Percentiles rank a stretch among this genome's conserved stretches.
Conservation (phyloP, 306 rosid genomes). For the Prunus padus region DNA sequence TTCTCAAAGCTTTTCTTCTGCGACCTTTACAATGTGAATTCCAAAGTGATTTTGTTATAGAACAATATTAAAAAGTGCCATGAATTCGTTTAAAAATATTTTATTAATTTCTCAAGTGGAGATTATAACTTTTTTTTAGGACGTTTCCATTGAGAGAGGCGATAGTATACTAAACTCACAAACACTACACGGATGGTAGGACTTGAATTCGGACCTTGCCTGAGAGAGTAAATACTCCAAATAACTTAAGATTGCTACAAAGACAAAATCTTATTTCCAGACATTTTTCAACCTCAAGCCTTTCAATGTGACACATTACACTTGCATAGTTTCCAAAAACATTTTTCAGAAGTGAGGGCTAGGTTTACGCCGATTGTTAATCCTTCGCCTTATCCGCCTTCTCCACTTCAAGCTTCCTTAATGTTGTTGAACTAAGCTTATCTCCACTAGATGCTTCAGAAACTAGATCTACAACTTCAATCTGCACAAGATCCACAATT, state of each 20-base stretch:
- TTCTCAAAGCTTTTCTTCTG: too few species aligned
- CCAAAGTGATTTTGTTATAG: too few species aligned
- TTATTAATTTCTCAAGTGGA: neutral
- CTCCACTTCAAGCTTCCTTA: constrained; percentile 77
- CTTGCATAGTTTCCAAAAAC: constrained; percentile 1
- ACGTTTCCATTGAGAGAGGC: too few species aligned
- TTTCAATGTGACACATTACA: neutral
- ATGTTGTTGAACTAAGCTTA: constrained; percentile 73
- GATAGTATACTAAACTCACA: too few species aligned
- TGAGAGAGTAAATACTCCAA: too few species aligned
- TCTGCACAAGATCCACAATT: constrained; percentile 49
- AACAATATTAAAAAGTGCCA: neutral
- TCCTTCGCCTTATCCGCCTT: constrained; percentile 57
- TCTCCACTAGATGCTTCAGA: constrained; percentile 57
- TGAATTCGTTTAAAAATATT: too few species aligned
- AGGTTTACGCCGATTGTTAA: constrained; percentile 12
- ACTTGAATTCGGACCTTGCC: too few species aligned
- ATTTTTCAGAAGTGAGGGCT: constrained; percentile 1
- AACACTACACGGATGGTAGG: too few species aligned
- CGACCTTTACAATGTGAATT: too few species aligned
- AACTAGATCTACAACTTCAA: constrained; percentile 88
- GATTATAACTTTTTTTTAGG: neutral
- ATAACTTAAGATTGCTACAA: neutral
- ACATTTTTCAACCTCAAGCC: neutral
- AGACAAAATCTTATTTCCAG: neutral